Base-by-base conservation (phyloP, 805 yeast genomes). In the Wickerhamomyces chambardii region DNA sequence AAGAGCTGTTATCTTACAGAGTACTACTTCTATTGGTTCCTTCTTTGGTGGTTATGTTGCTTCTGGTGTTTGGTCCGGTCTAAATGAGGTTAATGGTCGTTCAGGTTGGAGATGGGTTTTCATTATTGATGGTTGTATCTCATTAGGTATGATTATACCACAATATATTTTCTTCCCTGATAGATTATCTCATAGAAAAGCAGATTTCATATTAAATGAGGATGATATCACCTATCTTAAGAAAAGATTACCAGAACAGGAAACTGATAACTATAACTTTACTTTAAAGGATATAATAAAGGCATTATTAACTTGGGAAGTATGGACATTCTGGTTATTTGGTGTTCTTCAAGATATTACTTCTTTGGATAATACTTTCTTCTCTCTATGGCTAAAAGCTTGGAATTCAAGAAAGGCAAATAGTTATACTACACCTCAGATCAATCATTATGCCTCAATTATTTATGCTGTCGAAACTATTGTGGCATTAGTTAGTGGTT, bases 91-190 rank as follows among this genome's bases (percentile, higher is more conserved):
- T 8, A 51, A 48, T 27, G 76, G 75, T 3, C 47, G 63, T 18
- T 63, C 66, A 6, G 69, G 75, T 15, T 76, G 83, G 84, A 66
- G 75, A 52, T 76, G 82, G 83, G 68, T 75, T 55, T 76, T 72
- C 45, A 64, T 76, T 33, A 65, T 76, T 37, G 81, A 78, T 51
- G 78, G 61, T 18, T 18, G 45, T 11, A 40, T 43, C 27, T 44
- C 44, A 27, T 45, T 48, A 18, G 30, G 33, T 8, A n/a, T 29
- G 25, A 29, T 24, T 15, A 3, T 31, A 14, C 19, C 36, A 27
- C 37, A 32, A 17, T 7, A 32, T 11, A 22, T 33, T 28, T 33
- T 54, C 56, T 30, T 47, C 51, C 43, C 43, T 40, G 10, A 55
- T 50, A 18, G 63, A 59, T 6, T 39, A 46, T 36, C 44, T 27